Percentiles rank a stretch among this genome's conserved stretches.
phyloP scores from a whole-genome alignment of 169 alveolate genomes.

The Eimeria acervulina region DNA sequence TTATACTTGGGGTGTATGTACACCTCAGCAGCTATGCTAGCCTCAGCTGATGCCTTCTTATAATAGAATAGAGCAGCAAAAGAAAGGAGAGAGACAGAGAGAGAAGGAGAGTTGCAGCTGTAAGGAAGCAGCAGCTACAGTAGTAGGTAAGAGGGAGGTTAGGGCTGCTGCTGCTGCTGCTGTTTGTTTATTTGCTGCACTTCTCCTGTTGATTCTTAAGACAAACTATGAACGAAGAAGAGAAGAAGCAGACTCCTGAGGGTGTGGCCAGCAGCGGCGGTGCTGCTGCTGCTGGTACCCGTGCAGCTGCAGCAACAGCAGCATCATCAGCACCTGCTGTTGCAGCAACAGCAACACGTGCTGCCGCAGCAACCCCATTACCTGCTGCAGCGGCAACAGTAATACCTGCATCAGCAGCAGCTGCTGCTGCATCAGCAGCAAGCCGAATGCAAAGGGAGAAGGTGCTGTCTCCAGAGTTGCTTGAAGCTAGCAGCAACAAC shows the following conservation, averaged over 20 bases:
- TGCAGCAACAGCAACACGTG: not conserved
- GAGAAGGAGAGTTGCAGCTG: too few species aligned
- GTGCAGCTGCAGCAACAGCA: constrained; percentile 4
- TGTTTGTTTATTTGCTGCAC: not conserved
- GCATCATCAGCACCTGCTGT: not conserved
- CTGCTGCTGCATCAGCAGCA: not conserved
- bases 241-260: too few species aligned
- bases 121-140: too few species aligned
- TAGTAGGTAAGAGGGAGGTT: too few species aligned
- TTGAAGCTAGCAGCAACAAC: too few species aligned
- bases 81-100: not conserved
- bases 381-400: constrained; percentile 8
- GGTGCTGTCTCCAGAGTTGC: too few species aligned
- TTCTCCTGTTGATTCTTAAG: not conserved
- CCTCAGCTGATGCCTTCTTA: too few species aligned
- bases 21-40: not conserved
- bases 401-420: not conserved
- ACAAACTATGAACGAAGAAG: not conserved
- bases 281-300: not conserved
- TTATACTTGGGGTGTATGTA: not conserved
- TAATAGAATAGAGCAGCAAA: too few species aligned
- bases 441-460: not conserved
- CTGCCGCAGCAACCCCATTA: not conserved
- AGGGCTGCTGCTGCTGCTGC: not conserved
- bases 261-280: not conserved